Percentiles rank a stretch among this genome's conserved stretches.
Conservation (phyloP, 495 filamentous ascomycete species). For the Chaetomidium leptoderma region DNA sequence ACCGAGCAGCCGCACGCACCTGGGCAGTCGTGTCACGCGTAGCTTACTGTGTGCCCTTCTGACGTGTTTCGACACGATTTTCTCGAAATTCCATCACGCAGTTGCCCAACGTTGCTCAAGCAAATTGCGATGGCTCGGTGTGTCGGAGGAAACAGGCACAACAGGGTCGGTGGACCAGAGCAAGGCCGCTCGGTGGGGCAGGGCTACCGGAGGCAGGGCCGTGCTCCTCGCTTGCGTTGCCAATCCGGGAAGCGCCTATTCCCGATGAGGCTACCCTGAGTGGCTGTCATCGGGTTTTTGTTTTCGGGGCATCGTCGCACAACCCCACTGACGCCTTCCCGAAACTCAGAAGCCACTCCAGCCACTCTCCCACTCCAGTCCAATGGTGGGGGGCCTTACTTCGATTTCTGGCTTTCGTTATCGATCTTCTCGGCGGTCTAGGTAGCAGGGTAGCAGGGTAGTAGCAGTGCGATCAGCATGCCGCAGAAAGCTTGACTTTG, state of each 20-base stretch:
- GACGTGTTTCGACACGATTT: constrained; percentile 12
- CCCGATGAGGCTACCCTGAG: not conserved
- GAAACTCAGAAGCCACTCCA: too few species aligned
- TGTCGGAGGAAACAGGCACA: too few species aligned
- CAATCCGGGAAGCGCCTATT: not conserved
- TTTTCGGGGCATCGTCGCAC: not conserved
- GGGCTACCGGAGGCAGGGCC: not conserved
- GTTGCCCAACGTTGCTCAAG: not conserved
- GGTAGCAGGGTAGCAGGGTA: not conserved
- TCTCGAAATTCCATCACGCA: constrained; percentile 1
- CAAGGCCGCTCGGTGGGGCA: not conserved
- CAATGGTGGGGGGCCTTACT: too few species aligned
- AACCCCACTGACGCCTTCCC: not conserved
- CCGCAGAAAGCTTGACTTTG: constrained; percentile 1
- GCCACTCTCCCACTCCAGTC: too few species aligned
- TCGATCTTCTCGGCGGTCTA: not conserved
- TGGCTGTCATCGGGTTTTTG: not conserved
- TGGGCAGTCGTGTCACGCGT: not conserved
- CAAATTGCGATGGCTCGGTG: not conserved
- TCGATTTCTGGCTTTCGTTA: not conserved
- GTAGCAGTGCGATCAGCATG: not conserved
- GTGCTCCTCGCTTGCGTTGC: not conserved
- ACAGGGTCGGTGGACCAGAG: not conserved
- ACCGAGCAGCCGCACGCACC: not conserved
- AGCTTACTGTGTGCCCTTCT: not conserved